Evolutionary conservation across 2,329 filamentous ascomycete species (phyloP).

Genomic region (Fusarium caatingaense): DNA sequence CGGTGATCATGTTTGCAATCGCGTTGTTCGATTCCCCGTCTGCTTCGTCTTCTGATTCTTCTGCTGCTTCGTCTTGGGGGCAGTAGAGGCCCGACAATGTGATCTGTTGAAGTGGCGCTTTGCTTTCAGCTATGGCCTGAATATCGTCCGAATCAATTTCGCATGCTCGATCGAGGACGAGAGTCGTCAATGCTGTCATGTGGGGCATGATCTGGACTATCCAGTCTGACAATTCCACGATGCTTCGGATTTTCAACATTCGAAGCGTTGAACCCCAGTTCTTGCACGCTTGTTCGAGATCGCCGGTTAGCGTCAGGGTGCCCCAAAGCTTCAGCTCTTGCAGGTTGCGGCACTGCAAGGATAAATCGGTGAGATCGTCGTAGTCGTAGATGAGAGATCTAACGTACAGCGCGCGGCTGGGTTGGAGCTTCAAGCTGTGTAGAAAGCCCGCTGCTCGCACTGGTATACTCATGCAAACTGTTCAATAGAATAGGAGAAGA

Average conservation of each 20-base stretch:
- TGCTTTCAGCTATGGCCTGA: background rate
- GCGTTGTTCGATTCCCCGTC: background rate
- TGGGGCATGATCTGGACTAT: background rate
- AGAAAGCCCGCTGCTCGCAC: background rate
- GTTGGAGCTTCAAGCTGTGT: background rate
- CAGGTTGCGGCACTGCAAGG: background rate
- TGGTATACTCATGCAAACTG: background rate
- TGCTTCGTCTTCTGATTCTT: background rate
- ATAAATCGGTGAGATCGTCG: background rate
- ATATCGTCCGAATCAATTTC: background rate
- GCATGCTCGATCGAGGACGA: background rate
- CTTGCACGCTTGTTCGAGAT: background rate
- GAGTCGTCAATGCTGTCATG: background rate
- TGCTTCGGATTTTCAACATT: background rate
- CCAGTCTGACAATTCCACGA: background rate
- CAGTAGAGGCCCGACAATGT: rapidly evolving
- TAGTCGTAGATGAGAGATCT: background rate
- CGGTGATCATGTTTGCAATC: background rate
- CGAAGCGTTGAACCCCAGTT: background rate
- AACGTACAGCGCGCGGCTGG: background rate
- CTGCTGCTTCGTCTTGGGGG: no score
- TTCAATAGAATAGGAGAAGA: background rate
- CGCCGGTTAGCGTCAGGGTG: background rate
- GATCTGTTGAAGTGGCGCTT: background rate
- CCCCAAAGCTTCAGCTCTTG: background rate